Evolutionary conservation across 257 asterid species (phyloP).

Genomic region (Capsicum chinense): DNA sequence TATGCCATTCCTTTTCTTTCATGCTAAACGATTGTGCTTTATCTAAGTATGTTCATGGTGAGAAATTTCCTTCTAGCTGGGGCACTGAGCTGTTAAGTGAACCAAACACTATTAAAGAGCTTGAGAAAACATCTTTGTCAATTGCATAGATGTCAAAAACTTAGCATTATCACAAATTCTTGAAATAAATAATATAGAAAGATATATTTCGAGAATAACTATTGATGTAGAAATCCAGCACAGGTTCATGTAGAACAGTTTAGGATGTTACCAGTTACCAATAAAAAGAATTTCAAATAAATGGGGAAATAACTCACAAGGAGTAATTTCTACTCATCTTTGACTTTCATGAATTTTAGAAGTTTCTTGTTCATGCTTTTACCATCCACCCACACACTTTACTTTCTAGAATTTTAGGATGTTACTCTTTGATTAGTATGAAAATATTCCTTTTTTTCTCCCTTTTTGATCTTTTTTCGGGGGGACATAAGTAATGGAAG

Average conservation of each 20-base stretch:
- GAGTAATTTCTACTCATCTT: background rate
- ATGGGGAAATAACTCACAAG: background rate
- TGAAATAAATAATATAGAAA: constrained; percentile 1
- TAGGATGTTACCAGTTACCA: no score
- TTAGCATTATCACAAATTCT: background rate
- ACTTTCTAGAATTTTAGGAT: no score
- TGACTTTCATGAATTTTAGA: background rate
- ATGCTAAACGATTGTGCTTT: background rate
- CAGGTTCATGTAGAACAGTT: background rate
- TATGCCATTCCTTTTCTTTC: background rate
- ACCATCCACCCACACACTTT: background rate
- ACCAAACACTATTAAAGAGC: background rate
- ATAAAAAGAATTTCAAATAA: no score
- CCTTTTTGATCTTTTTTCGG: background rate
- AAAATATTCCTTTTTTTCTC: no score
- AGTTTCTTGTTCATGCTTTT: background rate
- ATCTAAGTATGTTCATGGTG: background rate
- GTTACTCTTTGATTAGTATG: background rate
- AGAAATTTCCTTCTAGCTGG: background rate
- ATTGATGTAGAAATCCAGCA: background rate
- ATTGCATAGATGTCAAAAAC: constrained; percentile 11
- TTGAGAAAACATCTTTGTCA: background rate
- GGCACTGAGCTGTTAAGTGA: constrained; percentile 2
- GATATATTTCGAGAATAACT: background rate
- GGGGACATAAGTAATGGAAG: background rate